Conservation (phyloP, 2,329 filamentous ascomycete species). For the Colletotrichum zoysiae region DNA sequence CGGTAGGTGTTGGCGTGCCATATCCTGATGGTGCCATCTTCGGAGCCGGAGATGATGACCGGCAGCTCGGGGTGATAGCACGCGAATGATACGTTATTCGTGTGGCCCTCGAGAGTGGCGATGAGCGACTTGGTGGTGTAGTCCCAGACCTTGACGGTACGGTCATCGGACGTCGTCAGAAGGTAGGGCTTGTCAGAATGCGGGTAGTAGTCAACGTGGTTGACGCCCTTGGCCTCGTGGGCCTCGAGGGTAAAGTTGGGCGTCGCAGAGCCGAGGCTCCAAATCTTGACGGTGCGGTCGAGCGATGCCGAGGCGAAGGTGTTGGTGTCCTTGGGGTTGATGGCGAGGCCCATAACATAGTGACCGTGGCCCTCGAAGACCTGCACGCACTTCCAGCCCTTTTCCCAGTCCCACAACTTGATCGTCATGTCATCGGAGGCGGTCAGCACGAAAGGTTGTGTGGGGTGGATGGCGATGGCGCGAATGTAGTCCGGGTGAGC, state of each 20-base stretch:
- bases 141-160: slow-evolving; percentile 91
- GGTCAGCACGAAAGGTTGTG: slow-evolving; percentile 94
- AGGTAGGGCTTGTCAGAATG: slow-evolving; percentile 86
- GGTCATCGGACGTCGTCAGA: slow-evolving; percentile 93
- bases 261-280: slow-evolving; percentile 93
- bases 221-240: slow-evolving; percentile 97
- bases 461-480: slow-evolving; percentile 94
- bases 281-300: slow-evolving; percentile 97
- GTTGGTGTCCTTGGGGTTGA: slow-evolving; percentile 98
- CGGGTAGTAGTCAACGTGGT: slow-evolving; percentile 92
- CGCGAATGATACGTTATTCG: slow-evolving; percentile 97
- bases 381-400: slow-evolving; percentile 97
- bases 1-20: slow-evolving; percentile 99
- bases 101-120: slow-evolving; percentile 95
- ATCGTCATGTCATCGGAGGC: slow-evolving; percentile 99
- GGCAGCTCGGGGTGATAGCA: slow-evolving; percentile 98
- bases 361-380: slow-evolving; percentile 96
- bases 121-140: slow-evolving; percentile 99
- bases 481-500: slow-evolving; percentile 99
- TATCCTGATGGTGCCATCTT: slow-evolving; percentile 97
- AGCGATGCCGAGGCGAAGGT: slow-evolving; percentile 93
- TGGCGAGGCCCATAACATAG: slow-evolving; percentile 96
- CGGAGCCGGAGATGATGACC: slow-evolving; percentile 96
- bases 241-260: slow-evolving; percentile 98
- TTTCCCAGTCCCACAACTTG: slow-evolving; percentile 99